Conservation (phyloP, 2,329 filamentous ascomycete species). For the Monilinia vaccinii-corymbosi region DNA sequence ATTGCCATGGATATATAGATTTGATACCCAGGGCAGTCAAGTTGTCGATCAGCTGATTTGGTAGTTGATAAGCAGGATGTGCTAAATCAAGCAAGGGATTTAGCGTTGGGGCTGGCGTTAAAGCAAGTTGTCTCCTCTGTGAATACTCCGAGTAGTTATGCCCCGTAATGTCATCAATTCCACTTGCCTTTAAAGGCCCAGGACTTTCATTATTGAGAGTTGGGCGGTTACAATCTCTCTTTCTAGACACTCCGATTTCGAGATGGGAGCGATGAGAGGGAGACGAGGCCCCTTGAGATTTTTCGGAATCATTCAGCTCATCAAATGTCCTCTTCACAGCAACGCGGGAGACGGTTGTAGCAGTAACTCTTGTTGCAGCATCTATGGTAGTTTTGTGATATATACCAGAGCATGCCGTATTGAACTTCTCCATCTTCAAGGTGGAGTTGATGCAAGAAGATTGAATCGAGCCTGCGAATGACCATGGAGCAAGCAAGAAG, state of each 20-base stretch:
- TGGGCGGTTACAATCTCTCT: not conserved
- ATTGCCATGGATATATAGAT: slow-evolving; percentile 73
- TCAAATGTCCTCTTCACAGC: slow-evolving; percentile 22
- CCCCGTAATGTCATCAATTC: slow-evolving; percentile 34
- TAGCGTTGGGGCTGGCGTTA: slow-evolving; percentile 43
- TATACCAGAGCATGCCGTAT: not conserved
- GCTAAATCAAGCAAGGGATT: slow-evolving; percentile 52
- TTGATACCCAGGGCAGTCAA: slow-evolving; percentile 58
- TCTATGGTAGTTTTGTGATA: slow-evolving; percentile 23
- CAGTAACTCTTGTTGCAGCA: slow-evolving; percentile 10
- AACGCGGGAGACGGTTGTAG: slow-evolving; percentile 17
- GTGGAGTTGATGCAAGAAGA: not conserved
- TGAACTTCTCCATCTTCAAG: not conserved
- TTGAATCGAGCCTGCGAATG: not conserved
- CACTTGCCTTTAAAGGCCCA: slow-evolving; percentile 34
- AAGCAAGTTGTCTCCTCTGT: slow-evolving; percentile 42
- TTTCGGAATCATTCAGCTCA: slow-evolving; percentile 1
- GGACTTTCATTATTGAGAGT: slow-evolving; percentile 16
- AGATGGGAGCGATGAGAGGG: not conserved
- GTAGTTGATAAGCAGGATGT: slow-evolving; percentile 55
- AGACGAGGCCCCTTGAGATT: not conserved
- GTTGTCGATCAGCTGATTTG: slow-evolving; percentile 51
- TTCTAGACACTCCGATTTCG: not conserved
- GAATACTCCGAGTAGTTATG: slow-evolving; percentile 41
- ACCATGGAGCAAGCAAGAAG: not conserved